Evolutionary conservation across 306 rosid species (phyloP).

Genomic region (Betula pendula): DNA sequence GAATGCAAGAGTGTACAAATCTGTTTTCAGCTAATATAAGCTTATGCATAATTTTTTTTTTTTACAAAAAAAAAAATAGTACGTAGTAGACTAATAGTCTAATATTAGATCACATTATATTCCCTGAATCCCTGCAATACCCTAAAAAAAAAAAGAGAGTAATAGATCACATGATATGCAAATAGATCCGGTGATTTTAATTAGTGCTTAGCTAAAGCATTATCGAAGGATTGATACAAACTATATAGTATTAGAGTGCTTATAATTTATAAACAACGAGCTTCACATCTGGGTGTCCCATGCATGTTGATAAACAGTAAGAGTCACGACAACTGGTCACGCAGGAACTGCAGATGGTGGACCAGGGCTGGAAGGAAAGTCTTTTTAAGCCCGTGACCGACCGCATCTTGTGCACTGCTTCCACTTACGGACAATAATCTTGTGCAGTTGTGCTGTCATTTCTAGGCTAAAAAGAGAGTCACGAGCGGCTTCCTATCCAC

Average conservation of each 20-base stretch:
- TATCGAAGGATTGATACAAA: not conserved
- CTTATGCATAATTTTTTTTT: too few species aligned
- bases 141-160: too few species aligned
- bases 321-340: not conserved
- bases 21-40: not conserved
- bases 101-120: too few species aligned
- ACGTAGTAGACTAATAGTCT: too few species aligned
- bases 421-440: conserved; percentile 37
- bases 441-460: conserved; percentile 23
- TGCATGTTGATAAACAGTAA: too few species aligned
- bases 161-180: not conserved
- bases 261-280: too few species aligned
- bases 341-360: not conserved
- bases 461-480: conserved; percentile 17
- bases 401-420: conserved; percentile 37
- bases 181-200: too few species aligned
- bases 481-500: conserved; percentile 25
- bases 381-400: conserved; percentile 68
- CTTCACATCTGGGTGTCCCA: too few species aligned
- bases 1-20: not conserved
- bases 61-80: not conserved
- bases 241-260: too few species aligned
- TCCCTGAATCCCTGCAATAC: too few species aligned
- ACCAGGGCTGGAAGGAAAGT: conserved; percentile 3
- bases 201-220: not conserved